These are phyloP conservation scores for Phytophthora aleatoria DNA, from an alignment of 352 stramenopile species.

Conservation along the genomic window DNA sequence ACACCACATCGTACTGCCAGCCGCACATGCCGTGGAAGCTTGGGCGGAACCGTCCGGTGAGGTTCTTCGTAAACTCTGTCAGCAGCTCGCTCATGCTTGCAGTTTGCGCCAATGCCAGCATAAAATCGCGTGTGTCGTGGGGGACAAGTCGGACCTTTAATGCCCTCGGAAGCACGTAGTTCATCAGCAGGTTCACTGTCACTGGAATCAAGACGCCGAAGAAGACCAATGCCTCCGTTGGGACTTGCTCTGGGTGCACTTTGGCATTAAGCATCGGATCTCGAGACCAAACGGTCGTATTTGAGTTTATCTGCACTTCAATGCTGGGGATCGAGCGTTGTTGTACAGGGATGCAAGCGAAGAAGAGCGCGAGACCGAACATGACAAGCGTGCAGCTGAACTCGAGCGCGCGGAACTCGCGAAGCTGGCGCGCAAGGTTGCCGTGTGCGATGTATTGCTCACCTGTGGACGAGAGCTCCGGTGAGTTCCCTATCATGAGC, in stretches of 20 bases:
- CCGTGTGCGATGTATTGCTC: conserved; percentile 1
- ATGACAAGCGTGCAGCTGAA: conserved; percentile 58
- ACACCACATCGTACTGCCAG: conserved; percentile 66
- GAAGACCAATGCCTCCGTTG: conserved; percentile 46
- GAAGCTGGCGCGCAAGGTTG: conserved; percentile 7
- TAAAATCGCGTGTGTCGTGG: conserved; percentile 75
- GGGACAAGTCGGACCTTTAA: conserved; percentile 50
- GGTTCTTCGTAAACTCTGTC: conserved; percentile 77
- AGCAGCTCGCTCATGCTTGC: conserved; percentile 53
- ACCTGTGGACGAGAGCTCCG: conserved; percentile 9
- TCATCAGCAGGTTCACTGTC: conserved; percentile 57
- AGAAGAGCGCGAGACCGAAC: conserved; percentile 49
- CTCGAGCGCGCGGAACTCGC: conserved; percentile 55
- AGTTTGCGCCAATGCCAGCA: conserved; percentile 60
- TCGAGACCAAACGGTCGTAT: conserved; percentile 45
- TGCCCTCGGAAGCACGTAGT: conserved; percentile 51
- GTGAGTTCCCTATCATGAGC: conserved; percentile 23
- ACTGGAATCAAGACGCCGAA: conserved; percentile 41
- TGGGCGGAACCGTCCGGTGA: conserved; percentile 68
- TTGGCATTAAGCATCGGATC: conserved; percentile 57
- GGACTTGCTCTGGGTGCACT: conserved; percentile 51
- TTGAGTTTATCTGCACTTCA: conserved; percentile 48
- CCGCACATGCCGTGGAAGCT: conserved; percentile 83
- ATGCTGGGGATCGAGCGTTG: conserved; percentile 52
- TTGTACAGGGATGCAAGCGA: conserved; percentile 54